phyloP scores from a whole-genome alignment of 192 early-diverging fungal genomes.

The Lobosporangium transversale region DNA sequence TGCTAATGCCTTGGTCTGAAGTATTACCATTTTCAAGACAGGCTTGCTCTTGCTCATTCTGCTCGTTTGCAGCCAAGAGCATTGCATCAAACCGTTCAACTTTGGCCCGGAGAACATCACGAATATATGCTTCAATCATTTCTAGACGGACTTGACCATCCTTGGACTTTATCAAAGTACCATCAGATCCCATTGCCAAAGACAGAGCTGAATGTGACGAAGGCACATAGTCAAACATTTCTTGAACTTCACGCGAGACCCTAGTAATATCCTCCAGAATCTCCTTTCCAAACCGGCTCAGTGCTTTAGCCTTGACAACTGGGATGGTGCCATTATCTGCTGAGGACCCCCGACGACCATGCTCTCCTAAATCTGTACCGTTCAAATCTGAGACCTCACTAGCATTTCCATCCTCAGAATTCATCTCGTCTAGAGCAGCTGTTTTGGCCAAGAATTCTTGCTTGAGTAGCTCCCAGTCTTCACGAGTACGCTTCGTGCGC shows the following conservation, averaged over 20 bases:
- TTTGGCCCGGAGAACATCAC: constrained; percentile 28
- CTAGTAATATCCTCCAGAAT: constrained; percentile 45
- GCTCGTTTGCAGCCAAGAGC: constrained; percentile 19
- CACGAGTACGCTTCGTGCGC: constrained; percentile 39
- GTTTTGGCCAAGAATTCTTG: constrained; percentile 45
- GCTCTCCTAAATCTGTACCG: neutral
- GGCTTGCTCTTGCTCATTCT: constrained; percentile 23
- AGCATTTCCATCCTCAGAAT: constrained; percentile 5
- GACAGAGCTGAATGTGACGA: constrained; percentile 25
- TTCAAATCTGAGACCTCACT: neutral
- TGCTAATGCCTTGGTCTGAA: neutral
- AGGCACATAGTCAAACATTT: constrained; percentile 36
- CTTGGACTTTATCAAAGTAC: constrained; percentile 36
- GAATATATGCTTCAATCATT: constrained; percentile 29
- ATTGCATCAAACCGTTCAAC: constrained; percentile 30
- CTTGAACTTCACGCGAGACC: constrained; percentile 37
- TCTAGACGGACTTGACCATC: constrained; percentile 27
- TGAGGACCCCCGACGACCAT: constrained; percentile 11
- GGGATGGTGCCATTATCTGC: neutral
- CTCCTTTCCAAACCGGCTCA: constrained; percentile 39
- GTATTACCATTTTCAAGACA: neutral
- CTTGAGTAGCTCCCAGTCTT: constrained; percentile 52
- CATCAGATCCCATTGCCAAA: constrained; percentile 30
- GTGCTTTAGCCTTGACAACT: constrained; percentile 26
- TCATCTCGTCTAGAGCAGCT: constrained; percentile 13